Evolutionary conservation across 805 yeast species (phyloP).

Genomic region (Ogataea pilisensis): DNA sequence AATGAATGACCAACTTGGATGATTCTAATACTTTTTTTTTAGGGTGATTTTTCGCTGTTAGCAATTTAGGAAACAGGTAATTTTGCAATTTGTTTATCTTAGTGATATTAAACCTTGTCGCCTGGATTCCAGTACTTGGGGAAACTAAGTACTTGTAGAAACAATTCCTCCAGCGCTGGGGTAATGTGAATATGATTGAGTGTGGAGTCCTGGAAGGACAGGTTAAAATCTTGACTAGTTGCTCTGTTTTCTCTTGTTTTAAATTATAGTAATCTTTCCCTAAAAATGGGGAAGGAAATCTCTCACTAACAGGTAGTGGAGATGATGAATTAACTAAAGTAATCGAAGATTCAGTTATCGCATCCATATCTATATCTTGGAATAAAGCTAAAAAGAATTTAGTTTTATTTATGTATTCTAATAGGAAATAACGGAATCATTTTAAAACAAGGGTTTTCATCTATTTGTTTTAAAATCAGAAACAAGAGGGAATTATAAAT

Average conservation of each 20-base stretch:
- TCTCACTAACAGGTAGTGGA: too few relatives aligned
- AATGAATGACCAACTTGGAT: background rate
- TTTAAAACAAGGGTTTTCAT: too few relatives aligned
- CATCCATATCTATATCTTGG: too few relatives aligned
- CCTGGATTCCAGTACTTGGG: background rate
- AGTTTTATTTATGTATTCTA: too few relatives aligned
- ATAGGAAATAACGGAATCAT: too few relatives aligned
- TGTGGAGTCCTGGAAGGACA: background rate
- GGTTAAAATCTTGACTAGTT: background rate
- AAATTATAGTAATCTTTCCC: background rate
- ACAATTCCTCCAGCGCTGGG: background rate
- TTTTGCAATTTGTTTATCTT: slow-evolving; percentile 2
- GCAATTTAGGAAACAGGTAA: background rate
- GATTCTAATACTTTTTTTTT: background rate
- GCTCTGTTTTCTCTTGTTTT: background rate
- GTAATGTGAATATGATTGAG: background rate
- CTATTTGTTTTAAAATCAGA: too few relatives aligned
- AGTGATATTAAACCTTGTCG: background rate
- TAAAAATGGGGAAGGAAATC: background rate
- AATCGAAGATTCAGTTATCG: background rate
- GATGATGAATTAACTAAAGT: background rate
- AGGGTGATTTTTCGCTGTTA: background rate
- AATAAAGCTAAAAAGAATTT: too few relatives aligned
- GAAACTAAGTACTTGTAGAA: background rate
- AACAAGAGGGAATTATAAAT: too few relatives aligned